Conservation (phyloP, 495 filamentous ascomycete genomes). For the Lentithecium fluviatile region DNA sequence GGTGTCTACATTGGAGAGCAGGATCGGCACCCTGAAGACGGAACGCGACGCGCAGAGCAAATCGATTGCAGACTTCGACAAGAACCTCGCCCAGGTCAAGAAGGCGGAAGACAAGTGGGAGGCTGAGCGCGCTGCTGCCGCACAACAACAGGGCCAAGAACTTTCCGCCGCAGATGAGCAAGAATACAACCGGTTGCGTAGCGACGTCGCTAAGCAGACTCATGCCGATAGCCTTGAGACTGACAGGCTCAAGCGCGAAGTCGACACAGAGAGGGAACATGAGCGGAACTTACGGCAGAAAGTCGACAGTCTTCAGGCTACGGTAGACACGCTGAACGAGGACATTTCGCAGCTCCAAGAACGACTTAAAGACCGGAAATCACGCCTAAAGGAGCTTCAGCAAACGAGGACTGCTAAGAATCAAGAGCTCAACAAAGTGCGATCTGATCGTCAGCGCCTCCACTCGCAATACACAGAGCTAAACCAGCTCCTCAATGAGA, state of each 20-base stretch:
- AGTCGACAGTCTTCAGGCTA: slow-evolving; percentile 72
- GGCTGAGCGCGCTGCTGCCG: slow-evolving; percentile 74
- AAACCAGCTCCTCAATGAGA: slow-evolving; percentile 83
- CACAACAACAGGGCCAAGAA: slow-evolving; percentile 81
- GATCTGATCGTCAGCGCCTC: slow-evolving; percentile 74
- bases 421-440: slow-evolving; percentile 78
- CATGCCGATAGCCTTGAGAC: slow-evolving; percentile 78
- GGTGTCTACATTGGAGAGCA: slow-evolving; percentile 61
- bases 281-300: slow-evolving; percentile 83
- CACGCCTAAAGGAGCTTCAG: slow-evolving; percentile 61
- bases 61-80: slow-evolving; percentile 68
- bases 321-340: slow-evolving; percentile 66
- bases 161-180: slow-evolving; percentile 83
- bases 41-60: slow-evolving; percentile 69
- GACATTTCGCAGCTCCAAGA: slow-evolving; percentile 70
- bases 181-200: slow-evolving; percentile 81
- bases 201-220: slow-evolving; percentile 82
- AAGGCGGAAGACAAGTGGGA: slow-evolving; percentile 91
- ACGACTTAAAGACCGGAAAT: slow-evolving; percentile 59
- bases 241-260: slow-evolving; percentile 77
- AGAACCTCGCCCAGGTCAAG: slow-evolving; percentile 76
- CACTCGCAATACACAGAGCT: slow-evolving; percentile 80
- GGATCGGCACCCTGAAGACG: slow-evolving; percentile 68
- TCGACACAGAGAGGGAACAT: slow-evolving; percentile 85
- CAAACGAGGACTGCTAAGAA: slow-evolving; percentile 85